Conservation (phyloP, 1,284 basidiomycete species). For the Limonomyces culmigenus region DNA sequence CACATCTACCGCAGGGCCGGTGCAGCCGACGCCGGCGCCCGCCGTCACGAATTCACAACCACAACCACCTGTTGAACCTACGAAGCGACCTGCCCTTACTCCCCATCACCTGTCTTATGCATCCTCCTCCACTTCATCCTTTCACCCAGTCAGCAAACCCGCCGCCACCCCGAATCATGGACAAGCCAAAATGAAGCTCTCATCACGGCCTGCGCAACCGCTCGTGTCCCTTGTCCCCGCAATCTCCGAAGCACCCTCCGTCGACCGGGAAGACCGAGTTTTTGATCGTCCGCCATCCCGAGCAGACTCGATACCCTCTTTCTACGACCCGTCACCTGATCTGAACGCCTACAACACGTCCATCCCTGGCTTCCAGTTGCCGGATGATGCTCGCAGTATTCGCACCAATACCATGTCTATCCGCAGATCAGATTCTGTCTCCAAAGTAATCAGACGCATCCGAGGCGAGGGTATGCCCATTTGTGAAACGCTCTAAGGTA, state of each 20-base stretch:
- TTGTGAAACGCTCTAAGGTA: no score
- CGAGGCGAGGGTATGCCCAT: slow-evolving; percentile 70
- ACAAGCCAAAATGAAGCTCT: slow-evolving; percentile 9
- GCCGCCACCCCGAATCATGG: neutral
- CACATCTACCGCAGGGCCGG: neutral
- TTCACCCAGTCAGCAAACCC: neutral
- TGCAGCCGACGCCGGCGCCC: neutral
- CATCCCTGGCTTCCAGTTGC: slow-evolving; percentile 74
- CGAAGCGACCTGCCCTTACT: no score
- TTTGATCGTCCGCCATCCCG: slow-evolving; percentile 43
- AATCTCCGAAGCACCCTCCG: slow-evolving; percentile 55
- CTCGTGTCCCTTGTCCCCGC: slow-evolving; percentile 70
- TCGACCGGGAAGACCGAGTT: slow-evolving; percentile 32
- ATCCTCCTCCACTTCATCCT: no score
- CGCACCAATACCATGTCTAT: slow-evolving; percentile 53
- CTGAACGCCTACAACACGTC: slow-evolving; percentile 49
- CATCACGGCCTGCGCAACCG: slow-evolving; percentile 52
- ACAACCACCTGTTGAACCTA: neutral
- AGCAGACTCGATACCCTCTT: slow-evolving; percentile 27
- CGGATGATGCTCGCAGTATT: slow-evolving; percentile 67
- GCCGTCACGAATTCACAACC: neutral
- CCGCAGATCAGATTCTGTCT: slow-evolving; percentile 66
- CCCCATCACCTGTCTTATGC: no score
- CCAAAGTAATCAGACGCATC: slow-evolving; percentile 76
- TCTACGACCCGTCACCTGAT: slow-evolving; percentile 36